These are phyloP conservation scores for Naganishia sp. DNA, from an alignment of 1,284 basidiomycete genomes.

Conservation along the genomic window DNA sequence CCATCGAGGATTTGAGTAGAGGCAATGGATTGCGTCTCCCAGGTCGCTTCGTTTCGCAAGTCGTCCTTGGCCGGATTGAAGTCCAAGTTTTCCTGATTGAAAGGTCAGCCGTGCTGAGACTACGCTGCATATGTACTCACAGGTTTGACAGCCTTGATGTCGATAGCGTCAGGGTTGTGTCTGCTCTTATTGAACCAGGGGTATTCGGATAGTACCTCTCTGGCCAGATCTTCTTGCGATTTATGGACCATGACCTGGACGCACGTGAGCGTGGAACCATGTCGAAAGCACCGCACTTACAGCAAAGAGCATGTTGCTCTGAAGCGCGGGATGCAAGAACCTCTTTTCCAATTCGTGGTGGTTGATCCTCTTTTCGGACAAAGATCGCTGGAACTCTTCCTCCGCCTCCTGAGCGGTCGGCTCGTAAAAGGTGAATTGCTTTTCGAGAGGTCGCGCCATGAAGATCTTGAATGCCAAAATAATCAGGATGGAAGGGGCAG, in stretches of 20 bases:
- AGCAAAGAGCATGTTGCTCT: constrained; percentile 51
- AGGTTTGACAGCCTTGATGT: constrained; percentile 51
- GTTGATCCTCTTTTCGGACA: constrained; percentile 50
- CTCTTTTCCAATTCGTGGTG: constrained; percentile 55
- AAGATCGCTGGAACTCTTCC: constrained; percentile 38
- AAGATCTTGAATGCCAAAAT: constrained; percentile 79
- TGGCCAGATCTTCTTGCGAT: constrained; percentile 48
- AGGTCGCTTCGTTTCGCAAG: constrained; percentile 45
- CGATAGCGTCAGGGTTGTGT: constrained; percentile 43
- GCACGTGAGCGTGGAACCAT: background rate
- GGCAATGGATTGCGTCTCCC: constrained; percentile 47
- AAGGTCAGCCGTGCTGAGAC: too few relatives aligned
- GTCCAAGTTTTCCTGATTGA: constrained; percentile 50
- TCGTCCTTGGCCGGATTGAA: constrained; percentile 50
- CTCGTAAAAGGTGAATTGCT: constrained; percentile 70
- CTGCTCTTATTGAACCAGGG: constrained; percentile 50
- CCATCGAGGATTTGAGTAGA: constrained; percentile 46
- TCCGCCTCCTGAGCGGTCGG: constrained; percentile 54
- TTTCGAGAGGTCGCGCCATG: constrained; percentile 67
- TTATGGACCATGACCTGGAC: constrained; percentile 53
- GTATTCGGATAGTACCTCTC: constrained; percentile 49
- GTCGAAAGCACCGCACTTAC: constrained; percentile 6
- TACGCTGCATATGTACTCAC: constrained; percentile 33
- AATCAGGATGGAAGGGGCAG: constrained; percentile 72
- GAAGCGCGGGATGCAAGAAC: constrained; percentile 58